A percentile compares a stretch with the other conserved stretches of the same genome.
These are phyloP conservation scores for Penicillium fuscoglaucum DNA, from an alignment of 2,329 filamentous ascomycete species.

Conservation along the genomic window DNA sequence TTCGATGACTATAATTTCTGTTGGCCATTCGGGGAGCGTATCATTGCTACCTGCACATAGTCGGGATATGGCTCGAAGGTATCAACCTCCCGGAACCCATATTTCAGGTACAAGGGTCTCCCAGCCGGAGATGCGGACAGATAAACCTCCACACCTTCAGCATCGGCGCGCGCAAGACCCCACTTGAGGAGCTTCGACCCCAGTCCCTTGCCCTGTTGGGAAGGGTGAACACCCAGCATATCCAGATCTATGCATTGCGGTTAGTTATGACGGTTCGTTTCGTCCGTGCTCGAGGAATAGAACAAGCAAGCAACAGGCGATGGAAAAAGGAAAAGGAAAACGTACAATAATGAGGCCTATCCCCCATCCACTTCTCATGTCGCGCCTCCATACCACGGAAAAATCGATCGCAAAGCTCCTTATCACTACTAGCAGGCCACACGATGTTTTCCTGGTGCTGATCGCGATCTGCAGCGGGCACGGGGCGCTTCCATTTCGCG, in stretches of 20 bases:
- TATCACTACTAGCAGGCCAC: slow-evolving; percentile 22
- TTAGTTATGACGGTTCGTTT: background rate
- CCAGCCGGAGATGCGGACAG: slow-evolving; percentile 39
- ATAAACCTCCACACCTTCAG: slow-evolving; percentile 36
- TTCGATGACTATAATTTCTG: background rate
- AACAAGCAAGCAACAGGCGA: background rate
- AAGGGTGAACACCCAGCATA: slow-evolving; percentile 27
- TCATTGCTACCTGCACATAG: slow-evolving; percentile 20
- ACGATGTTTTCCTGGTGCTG: slow-evolving; percentile 2
- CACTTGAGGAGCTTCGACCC: slow-evolving; percentile 36
- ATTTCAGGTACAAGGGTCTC: slow-evolving; percentile 40
- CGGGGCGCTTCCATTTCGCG: slow-evolving; percentile 27
- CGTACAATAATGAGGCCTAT: slow-evolving; percentile 29
- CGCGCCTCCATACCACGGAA: slow-evolving; percentile 22
- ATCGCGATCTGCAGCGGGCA: slow-evolving; percentile 9
- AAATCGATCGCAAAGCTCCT: slow-evolving; percentile 22
- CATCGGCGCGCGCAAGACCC: slow-evolving; percentile 40
- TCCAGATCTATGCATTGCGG: slow-evolving; percentile 24
- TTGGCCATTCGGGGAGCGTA: slow-evolving; percentile 13
- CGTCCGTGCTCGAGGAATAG: background rate
- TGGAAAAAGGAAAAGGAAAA: background rate
- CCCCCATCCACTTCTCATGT: slow-evolving; percentile 21
- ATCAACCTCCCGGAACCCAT: slow-evolving; percentile 37
- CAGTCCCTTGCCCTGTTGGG: slow-evolving; percentile 25
- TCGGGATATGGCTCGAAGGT: slow-evolving; percentile 18